Conservation (phyloP, 1,139 yeast genomes). For the Diutina ranongensis region DNA sequence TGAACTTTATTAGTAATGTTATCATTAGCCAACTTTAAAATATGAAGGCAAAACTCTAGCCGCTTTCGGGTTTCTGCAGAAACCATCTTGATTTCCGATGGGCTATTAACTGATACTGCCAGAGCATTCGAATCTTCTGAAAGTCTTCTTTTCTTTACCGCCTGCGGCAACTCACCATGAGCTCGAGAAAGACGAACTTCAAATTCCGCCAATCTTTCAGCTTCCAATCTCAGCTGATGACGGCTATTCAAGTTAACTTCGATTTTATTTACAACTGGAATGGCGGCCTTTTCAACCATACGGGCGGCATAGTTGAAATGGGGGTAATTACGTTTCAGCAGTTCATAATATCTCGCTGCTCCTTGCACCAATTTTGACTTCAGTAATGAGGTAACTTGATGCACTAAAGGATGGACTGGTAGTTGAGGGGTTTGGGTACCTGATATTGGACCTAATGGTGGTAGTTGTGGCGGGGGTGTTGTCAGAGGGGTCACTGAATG, state of each 20-base stretch:
- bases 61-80: conserved; percentile 54
- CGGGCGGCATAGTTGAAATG: conserved; percentile 60
- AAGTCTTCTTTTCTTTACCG: conserved; percentile 9
- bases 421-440: neutral
- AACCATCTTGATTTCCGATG: conserved; percentile 7
- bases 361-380: conserved; percentile 41
- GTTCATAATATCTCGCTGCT: conserved; percentile 50
- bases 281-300: conserved; percentile 50
- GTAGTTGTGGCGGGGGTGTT: conserved; percentile 4
- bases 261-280: conserved; percentile 42
- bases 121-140: conserved; percentile 9
- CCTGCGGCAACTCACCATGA: neutral
- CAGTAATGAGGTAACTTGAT: conserved; percentile 32
- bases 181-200: neutral
- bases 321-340: conserved; percentile 40
- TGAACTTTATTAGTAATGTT: conserved; percentile 56
- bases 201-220: neutral
- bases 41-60: conserved; percentile 59
- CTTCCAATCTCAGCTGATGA: conserved; percentile 16
- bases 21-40: conserved; percentile 66
- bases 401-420: conserved; percentile 27
- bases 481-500: conserved; percentile 2
- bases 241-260: conserved; percentile 34
- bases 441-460: neutral
- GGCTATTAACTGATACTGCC: neutral